Conservation (phyloP, 768 basidiomycete genomes). For the Porphyrellus cyaneotinctus region DNA sequence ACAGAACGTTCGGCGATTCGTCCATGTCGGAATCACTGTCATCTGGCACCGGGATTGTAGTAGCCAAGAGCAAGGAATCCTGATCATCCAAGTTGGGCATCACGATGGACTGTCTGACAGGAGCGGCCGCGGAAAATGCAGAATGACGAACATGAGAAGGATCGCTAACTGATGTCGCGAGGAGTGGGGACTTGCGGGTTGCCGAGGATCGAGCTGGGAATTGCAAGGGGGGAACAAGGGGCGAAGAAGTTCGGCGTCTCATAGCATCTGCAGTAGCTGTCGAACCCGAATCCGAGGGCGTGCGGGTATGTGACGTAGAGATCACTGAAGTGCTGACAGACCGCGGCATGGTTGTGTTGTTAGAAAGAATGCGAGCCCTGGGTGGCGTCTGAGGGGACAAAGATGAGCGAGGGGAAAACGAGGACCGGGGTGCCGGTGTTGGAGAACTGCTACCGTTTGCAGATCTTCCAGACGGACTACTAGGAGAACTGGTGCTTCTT, state of each 20-base stretch:
- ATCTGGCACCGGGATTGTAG: conserved; percentile 71
- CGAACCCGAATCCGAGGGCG: conserved; percentile 39
- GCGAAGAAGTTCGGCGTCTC: conserved; percentile 48
- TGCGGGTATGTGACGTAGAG: conserved; percentile 39
- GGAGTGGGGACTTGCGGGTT: conserved; percentile 37
- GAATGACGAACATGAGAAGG: conserved; percentile 21
- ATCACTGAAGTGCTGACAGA: conserved; percentile 38
- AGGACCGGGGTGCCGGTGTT: conserved; percentile 38
- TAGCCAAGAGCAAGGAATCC: conserved; percentile 65
- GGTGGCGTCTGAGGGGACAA: conserved; percentile 45
- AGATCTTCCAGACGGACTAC: conserved; percentile 40
- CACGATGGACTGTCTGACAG: conserved; percentile 43
- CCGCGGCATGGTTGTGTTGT: conserved; percentile 36
- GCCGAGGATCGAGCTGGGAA: conserved; percentile 33
- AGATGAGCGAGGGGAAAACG: conserved; percentile 46
- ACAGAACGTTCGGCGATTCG: conserved; percentile 56
- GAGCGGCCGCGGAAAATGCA: conserved; percentile 24
- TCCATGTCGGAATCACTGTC: conserved; percentile 67
- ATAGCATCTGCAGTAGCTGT: conserved; percentile 24
- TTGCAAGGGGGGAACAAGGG: conserved; percentile 33
- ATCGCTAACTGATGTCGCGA: conserved; percentile 34
- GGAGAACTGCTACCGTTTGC: conserved; percentile 38
- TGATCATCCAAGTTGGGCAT: conserved; percentile 44
- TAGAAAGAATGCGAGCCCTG: conserved; percentile 40
- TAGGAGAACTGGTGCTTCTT: conserved; percentile 39